Evolutionary conservation across 148 eudicot species (phyloP), one percentile per base, ranked within the genome.

Genomic region (Gaultheria prostrata): DNA sequence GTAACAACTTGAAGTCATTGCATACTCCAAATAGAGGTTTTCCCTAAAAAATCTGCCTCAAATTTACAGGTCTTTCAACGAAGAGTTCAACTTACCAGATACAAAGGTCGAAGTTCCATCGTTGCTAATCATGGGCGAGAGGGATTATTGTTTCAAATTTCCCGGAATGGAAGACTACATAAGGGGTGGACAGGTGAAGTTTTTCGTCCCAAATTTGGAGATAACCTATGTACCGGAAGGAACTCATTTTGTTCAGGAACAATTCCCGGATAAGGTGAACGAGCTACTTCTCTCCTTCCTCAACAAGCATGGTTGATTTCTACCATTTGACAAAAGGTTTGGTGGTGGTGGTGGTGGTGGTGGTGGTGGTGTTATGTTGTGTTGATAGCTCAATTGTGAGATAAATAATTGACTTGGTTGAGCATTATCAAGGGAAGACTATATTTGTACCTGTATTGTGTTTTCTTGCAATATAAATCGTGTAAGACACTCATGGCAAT

Each of bases 221-320:
- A 84, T 77, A 28, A 53, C 6, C 9, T 88, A 49, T 67, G 18
- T 88, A 81, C 84, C 88, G 0, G 90, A 88, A 84, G 90, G 88
- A 45, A 50, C 78, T 17, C 90, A 88, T 82, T 88, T 88, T 18
- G 85, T 86, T 78, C 88, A 84, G 30, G 90, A 88, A 75, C 90
- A 88, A 45, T 86, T 86, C n/a, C 90, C 90, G 3, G 83, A 88
- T 51, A 80, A 82, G 70, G 83, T 86, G 50, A 88, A 84, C 56
- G 74, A 79, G 50, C 83, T 83, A 18, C 67, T 88, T 54, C 86
- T 88, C 50, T 15, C 76, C 49, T 86, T 88, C 83, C 87, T 86
- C 70, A 18, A 10, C 20, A 81, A 56, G 33, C 90, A 86, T 86
- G 14, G 35, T 24, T 85, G 43, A 81, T 78, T 48, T 10, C 78